These are phyloP conservation scores for Hypoxylon sp. DNA, from an alignment of 2,329 filamentous ascomycete species.

Conservation along the genomic window DNA sequence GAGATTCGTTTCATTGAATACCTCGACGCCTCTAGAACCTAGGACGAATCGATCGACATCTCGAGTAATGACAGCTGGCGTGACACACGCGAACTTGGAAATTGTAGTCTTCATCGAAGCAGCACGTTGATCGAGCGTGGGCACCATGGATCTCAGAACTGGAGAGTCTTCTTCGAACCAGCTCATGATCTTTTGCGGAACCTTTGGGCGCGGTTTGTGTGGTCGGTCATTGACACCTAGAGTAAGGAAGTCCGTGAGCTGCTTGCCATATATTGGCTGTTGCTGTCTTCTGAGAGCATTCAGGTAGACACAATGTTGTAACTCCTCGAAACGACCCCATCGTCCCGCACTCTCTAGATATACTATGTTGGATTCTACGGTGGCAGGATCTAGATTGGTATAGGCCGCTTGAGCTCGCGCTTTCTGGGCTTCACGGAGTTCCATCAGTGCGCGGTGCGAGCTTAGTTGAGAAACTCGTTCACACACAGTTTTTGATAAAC, in stretches of 20 bases:
- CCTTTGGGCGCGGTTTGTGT: slow-evolving; percentile 69
- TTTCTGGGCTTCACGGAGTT: slow-evolving; percentile 79
- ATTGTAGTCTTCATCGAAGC: slow-evolving; percentile 79
- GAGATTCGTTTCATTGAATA: slow-evolving; percentile 68
- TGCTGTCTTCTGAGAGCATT: slow-evolving; percentile 85
- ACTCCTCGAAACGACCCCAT: slow-evolving; percentile 78
- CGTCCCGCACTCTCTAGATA: slow-evolving; percentile 79
- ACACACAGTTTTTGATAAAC: slow-evolving; percentile 66
- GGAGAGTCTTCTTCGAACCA: slow-evolving; percentile 82
- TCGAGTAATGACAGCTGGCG: slow-evolving; percentile 85
- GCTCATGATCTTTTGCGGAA: slow-evolving; percentile 73
- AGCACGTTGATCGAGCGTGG: slow-evolving; percentile 79
- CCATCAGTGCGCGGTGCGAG: slow-evolving; percentile 75
- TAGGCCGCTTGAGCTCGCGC: slow-evolving; percentile 68
- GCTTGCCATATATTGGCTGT: slow-evolving; percentile 83
- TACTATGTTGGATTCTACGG: slow-evolving; percentile 75
- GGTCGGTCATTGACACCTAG: slow-evolving; percentile 71
- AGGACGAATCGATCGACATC: slow-evolving; percentile 78
- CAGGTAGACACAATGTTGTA: slow-evolving; percentile 84
- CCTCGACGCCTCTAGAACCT: slow-evolving; percentile 68
- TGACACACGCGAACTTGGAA: slow-evolving; percentile 91
- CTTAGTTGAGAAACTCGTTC: slow-evolving; percentile 74
- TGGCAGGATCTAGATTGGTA: slow-evolving; percentile 71
- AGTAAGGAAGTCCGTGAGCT: slow-evolving; percentile 80
- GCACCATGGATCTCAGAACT: slow-evolving; percentile 74